Evolutionary conservation across 2,329 filamentous ascomycete genomes (phyloP).

Genomic region (Dactylonectria macrodidyma): DNA sequence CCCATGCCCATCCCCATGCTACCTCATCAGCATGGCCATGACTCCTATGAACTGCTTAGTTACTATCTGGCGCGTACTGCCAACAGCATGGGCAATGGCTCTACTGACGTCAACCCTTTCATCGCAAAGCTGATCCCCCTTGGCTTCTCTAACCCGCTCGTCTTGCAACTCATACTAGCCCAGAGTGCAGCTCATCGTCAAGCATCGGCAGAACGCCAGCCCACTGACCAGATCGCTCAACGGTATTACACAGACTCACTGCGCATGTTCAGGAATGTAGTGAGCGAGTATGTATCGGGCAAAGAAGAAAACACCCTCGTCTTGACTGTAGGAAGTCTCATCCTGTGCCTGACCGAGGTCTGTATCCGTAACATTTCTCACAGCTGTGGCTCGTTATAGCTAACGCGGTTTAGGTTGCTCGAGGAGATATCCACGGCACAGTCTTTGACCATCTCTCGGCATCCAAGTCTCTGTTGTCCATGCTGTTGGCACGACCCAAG

Average conservation of each 20-base stretch:
- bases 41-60: constrained; percentile 60
- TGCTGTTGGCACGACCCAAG: constrained; percentile 53
- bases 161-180: constrained; percentile 62
- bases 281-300: constrained; percentile 53
- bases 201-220: constrained; percentile 47
- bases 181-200: constrained; percentile 59
- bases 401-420: constrained; percentile 49
- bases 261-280: constrained; percentile 53
- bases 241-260: constrained; percentile 56
- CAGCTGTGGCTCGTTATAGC: neutral
- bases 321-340: constrained; percentile 60
- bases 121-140: constrained; percentile 61
- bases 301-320: constrained; percentile 55
- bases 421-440: constrained; percentile 62
- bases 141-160: constrained; percentile 61
- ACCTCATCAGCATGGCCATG: constrained; percentile 49
- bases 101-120: constrained; percentile 62
- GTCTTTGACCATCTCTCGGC: constrained; percentile 63
- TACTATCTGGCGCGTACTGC: constrained; percentile 62
- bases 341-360: constrained; percentile 64
- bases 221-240: constrained; percentile 51
- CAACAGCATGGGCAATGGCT: constrained; percentile 64
- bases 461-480: constrained; percentile 58
- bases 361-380: constrained; percentile 4
- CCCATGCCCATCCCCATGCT: constrained; percentile 49